Conservation (phyloP, 1,284 basidiomycete species). For the Amylostereum areolatum region DNA sequence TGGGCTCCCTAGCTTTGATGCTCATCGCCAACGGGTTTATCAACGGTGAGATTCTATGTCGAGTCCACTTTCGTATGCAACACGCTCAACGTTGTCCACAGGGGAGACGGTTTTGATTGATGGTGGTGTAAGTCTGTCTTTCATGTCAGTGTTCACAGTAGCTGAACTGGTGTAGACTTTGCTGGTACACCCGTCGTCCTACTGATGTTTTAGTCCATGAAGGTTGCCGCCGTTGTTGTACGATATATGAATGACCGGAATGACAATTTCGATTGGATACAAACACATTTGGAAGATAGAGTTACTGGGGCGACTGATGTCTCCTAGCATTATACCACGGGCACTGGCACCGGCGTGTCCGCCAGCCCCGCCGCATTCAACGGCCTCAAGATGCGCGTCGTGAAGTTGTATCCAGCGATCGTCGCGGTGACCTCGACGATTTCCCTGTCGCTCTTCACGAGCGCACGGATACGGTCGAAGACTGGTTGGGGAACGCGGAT, state of each 20-base stretch:
- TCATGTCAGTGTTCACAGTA: no score
- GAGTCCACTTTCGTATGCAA: neutral
- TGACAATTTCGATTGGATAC: no score
- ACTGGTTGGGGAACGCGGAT: neutral
- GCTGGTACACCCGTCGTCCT: slow-evolving; percentile 36
- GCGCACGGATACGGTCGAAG: neutral
- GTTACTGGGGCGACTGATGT: neutral
- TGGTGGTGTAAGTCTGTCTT: slow-evolving; percentile 34
- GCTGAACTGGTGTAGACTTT: no score
- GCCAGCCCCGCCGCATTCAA: slow-evolving; percentile 4
- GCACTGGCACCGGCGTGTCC: slow-evolving; percentile 2
- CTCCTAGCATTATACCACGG: neutral
- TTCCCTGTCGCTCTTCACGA: neutral
- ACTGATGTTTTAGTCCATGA: slow-evolving; percentile 16
- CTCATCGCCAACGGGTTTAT: slow-evolving; percentile 45
- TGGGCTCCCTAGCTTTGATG: slow-evolving; percentile 40
- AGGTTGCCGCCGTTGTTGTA: no score
- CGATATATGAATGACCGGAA: no score
- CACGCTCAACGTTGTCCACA: neutral
- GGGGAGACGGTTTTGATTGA: slow-evolving; percentile 49
- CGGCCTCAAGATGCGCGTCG: slow-evolving; percentile 2
- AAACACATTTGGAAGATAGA: no score
- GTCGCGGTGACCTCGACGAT: slow-evolving; percentile 2
- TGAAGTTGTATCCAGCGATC: slow-evolving; percentile 2
- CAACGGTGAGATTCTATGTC: slow-evolving; percentile 19